These are phyloP conservation scores for Plantago lanceolata DNA, from an alignment of 305 asterid genomes.

Conservation along the genomic window DNA sequence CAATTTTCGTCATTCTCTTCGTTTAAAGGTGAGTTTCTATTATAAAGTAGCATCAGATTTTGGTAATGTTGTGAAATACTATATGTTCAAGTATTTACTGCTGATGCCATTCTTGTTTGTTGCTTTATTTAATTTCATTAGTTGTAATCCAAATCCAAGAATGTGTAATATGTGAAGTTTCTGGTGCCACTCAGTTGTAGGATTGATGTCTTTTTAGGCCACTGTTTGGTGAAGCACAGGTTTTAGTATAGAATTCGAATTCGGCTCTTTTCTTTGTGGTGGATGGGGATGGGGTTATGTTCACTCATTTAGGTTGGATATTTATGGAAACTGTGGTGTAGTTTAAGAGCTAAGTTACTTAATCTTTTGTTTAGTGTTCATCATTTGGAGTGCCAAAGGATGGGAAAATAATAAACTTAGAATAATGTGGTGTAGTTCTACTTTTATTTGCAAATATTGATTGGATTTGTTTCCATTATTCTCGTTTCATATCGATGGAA, in stretches of 20 bases:
- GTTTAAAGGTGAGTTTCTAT: constrained; percentile 24
- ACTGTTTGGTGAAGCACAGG: constrained; percentile 1
- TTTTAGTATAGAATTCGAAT: neutral
- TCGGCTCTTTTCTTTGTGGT: neutral
- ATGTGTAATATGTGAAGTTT: constrained; percentile 6
- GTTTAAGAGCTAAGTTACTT: no score
- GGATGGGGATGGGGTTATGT: neutral
- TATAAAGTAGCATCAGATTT: neutral
- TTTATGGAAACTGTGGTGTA: neutral
- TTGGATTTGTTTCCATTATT: no score
- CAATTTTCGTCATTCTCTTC: constrained; percentile 24
- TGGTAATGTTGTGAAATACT: neutral
- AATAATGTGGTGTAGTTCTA: no score
- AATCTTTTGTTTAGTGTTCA: no score
- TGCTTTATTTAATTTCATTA: neutral
- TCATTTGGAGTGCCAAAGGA: no score
- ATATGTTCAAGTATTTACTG: constrained; percentile 2
- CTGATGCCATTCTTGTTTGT: constrained; percentile 1
- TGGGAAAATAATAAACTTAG: no score
- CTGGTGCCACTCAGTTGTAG: neutral
- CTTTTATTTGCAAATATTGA: no score
- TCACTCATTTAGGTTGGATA: neutral
- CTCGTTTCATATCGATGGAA: neutral
- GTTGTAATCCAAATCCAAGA: neutral
- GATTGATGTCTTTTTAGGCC: neutral